These are phyloP conservation scores for Pelargonium cotyledonis DNA, from an alignment of 441 rosid species.

Conservation along the genomic window DNA sequence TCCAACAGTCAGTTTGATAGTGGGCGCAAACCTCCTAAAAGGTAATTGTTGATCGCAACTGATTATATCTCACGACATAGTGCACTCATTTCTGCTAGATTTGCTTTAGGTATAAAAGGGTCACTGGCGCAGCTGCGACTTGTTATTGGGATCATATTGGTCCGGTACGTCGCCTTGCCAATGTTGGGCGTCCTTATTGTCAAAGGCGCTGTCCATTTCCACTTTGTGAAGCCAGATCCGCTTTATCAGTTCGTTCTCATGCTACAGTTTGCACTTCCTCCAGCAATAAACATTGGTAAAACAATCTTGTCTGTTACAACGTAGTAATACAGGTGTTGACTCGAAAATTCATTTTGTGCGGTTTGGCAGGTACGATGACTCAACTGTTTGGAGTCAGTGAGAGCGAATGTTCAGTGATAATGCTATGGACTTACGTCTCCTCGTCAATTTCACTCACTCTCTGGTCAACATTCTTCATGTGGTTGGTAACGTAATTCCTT, in stretches of 20 bases:
- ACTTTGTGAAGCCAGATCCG: slow-evolving; percentile 47
- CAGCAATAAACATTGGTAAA: slow-evolving; percentile 61
- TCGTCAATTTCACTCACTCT: slow-evolving; percentile 51
- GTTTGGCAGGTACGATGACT: slow-evolving; percentile 51
- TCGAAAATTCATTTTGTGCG: neutral
- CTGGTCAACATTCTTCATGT: slow-evolving; percentile 66
- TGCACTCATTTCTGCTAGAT: neutral
- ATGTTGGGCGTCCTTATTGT: slow-evolving; percentile 28
- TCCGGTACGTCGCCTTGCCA: slow-evolving; percentile 31
- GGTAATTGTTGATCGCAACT: slow-evolving; percentile 21
- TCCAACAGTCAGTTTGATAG: slow-evolving; percentile 30
- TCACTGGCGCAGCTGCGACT: slow-evolving; percentile 20
- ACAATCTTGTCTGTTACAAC: neutral
- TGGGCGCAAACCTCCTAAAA: slow-evolving; percentile 41
- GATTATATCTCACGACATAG: neutral
- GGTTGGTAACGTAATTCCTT: slow-evolving; percentile 38
- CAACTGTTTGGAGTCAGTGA: slow-evolving; percentile 54
- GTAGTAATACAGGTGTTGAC: neutral
- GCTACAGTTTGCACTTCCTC: slow-evolving; percentile 66
- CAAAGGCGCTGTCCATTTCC: slow-evolving; percentile 35
- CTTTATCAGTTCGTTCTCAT: slow-evolving; percentile 55
- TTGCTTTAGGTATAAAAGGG: slow-evolving; percentile 33
- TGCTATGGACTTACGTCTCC: slow-evolving; percentile 57
- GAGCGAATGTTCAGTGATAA: slow-evolving; percentile 66
- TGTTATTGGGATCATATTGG: slow-evolving; percentile 26